Evolutionary conservation across 148 eudicot genomes (phyloP).

Genomic region (Rhododendron kiyosumense): DNA sequence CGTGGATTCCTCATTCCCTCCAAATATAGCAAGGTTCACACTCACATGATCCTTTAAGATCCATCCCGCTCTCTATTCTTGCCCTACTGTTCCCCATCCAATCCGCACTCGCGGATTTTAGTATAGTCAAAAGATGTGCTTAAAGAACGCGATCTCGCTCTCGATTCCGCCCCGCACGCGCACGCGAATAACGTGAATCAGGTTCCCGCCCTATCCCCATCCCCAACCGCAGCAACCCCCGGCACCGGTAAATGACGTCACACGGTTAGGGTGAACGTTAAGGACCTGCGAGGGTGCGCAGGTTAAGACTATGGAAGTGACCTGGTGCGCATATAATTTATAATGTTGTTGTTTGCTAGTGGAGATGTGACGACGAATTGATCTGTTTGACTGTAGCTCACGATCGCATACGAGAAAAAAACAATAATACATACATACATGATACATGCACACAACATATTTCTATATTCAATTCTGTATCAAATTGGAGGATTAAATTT

Average conservation of each 20-base stretch:
- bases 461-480: neutral
- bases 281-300: neutral
- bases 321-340: neutral
- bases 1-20: neutral
- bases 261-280: neutral
- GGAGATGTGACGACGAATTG: conserved; percentile 1
- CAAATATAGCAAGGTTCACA: neutral
- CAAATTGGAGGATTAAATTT: neutral
- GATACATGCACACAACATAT: neutral
- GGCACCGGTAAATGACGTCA: neutral
- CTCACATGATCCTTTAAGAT: too few relatives aligned
- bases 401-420: neutral
- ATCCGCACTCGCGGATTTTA: too few relatives aligned
- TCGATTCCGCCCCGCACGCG: too few relatives aligned
- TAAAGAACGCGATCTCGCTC: too few relatives aligned
- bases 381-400: neutral
- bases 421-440: neutral
- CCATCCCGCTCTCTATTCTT: too few relatives aligned
- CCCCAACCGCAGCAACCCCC: neutral
- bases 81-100: too few relatives aligned
- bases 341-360: neutral
- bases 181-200: too few relatives aligned
- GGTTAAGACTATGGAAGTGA: conserved; percentile 1
- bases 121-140: too few relatives aligned
- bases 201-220: neutral